Evolutionary conservation across 352 stramenopile species (phyloP).

Genomic region (Globisporangium ultimum): DNA sequence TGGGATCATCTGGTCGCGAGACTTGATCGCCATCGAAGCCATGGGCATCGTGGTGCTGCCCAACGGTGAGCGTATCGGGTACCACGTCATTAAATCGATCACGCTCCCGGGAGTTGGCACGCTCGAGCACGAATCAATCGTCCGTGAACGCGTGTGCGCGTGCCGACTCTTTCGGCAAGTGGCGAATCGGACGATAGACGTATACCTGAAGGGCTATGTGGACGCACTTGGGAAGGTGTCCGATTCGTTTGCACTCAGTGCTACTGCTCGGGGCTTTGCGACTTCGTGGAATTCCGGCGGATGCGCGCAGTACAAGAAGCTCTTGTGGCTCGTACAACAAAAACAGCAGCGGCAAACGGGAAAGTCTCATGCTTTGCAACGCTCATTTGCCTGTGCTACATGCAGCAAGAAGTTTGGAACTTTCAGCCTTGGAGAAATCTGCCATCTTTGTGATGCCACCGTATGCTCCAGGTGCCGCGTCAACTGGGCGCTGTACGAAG

Average conservation of each 20-base stretch:
- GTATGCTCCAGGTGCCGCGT: constrained; percentile 40
- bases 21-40: constrained; percentile 39
- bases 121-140: constrained; percentile 27
- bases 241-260: constrained; percentile 28
- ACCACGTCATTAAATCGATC: constrained; percentile 42
- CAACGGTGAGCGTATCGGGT: constrained; percentile 31
- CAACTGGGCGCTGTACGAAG: constrained; percentile 23
- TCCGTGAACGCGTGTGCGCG: constrained; percentile 43
- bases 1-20: constrained; percentile 14
- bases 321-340: constrained; percentile 3
- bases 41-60: constrained; percentile 23
- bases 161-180: constrained; percentile 38
- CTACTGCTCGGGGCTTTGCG: constrained; percentile 10
- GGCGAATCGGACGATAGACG: constrained; percentile 29
- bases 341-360: constrained; percentile 1
- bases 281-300: constrained; percentile 25
- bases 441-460: constrained; percentile 24
- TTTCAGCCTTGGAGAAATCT: constrained; percentile 24
- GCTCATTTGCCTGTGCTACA: background rate
- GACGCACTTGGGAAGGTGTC: constrained; percentile 28
- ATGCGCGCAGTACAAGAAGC: constrained; percentile 35
- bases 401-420: constrained; percentile 31
- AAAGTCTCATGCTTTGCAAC: no score
- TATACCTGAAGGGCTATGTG: constrained; percentile 43
- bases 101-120: constrained; percentile 27